A percentile compares a stretch with the other conserved stretches of the same genome.
phyloP scores from a whole-genome alignment of 352 stramenopile genomes.

The Phytophthora pini region DNA sequence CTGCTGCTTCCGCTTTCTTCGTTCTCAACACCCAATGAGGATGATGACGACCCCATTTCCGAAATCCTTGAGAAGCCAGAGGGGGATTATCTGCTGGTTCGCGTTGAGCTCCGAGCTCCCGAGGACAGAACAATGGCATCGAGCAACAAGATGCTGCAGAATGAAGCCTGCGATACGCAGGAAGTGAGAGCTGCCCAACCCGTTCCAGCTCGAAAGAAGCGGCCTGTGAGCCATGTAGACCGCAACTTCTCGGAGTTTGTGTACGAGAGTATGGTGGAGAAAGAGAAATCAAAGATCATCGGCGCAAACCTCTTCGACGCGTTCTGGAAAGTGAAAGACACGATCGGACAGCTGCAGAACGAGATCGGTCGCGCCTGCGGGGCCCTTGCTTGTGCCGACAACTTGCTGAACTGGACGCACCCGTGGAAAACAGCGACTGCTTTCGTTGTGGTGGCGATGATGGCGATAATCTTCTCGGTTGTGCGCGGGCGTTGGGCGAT shows the following conservation, averaged over 20 bases:
- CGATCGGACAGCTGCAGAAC: constrained; percentile 74
- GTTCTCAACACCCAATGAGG: constrained; percentile 26
- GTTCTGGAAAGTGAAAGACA: constrained; percentile 88
- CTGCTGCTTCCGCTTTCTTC: constrained; percentile 47
- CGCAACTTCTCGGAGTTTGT: constrained; percentile 77
- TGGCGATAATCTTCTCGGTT: constrained; percentile 67
- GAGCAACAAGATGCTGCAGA: constrained; percentile 24
- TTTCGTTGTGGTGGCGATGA: constrained; percentile 56
- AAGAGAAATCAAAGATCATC: constrained; percentile 73
- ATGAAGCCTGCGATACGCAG: constrained; percentile 16
- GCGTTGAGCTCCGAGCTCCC: constrained; percentile 53
- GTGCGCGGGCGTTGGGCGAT: constrained; percentile 79
- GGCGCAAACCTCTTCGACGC: constrained; percentile 76
- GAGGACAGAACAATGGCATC: constrained; percentile 24
- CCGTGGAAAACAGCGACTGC: constrained; percentile 84
- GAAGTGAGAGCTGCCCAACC: constrained; percentile 14
- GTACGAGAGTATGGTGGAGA: constrained; percentile 69
- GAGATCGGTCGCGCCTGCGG: constrained; percentile 77
- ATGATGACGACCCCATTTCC: constrained; percentile 6
- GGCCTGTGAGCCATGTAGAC: constrained; percentile 45
- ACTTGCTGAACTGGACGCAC: constrained; percentile 89
- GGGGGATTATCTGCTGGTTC: constrained; percentile 58
- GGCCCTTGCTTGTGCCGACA: constrained; percentile 77
- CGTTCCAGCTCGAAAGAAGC: constrained; percentile 24
- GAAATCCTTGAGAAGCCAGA: constrained; percentile 26